Evolutionary conservation across 768 basidiomycete species (phyloP), one percentile per base, ranked within the genome.

Genomic region (Tylopilus subfusipes): DNA sequence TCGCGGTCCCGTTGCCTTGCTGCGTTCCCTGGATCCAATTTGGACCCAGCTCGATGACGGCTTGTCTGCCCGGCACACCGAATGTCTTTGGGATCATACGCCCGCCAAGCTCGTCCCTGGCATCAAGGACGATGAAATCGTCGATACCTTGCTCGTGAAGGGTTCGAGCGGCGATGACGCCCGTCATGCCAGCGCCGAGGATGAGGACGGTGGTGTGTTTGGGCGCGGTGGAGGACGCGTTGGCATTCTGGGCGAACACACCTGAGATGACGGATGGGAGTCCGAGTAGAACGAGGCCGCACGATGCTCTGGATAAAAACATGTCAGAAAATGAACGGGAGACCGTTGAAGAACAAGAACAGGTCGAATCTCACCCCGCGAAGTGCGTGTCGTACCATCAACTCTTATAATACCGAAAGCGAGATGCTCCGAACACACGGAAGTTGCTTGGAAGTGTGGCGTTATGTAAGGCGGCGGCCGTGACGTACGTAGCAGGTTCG

Each of bases 101-200:
- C 25, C 85, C 86, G 3, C 86, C 86, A 0, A 87, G 73, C 60
- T 80, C 78, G 21, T 63, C 52, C n/a, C 79, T 74, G 1, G 77
- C 86, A 52, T 88, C 86, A 21, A 88, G 62, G 44, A 88, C 74
- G 50, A 83, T 63, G 61, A 84, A 85, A 61, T 84, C 74, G n/a
- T 76, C 56, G 57, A 85, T 75, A 5, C 81, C 82, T 22, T 75
- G 69, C 44, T 77, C 67, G 43, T 83, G 75, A 9, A 86, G 72
- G 0, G 83, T 80, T 27, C 80, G 78, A 13, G 86, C 86, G 11
- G 85, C 84, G 33, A 83, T 82, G 19, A 86, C 71, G 11, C 86
- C 86, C 5, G 86, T 70, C 38, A 86, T 78, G 10, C 86, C 85
- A 30, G 83, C 85, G 5, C 86, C 86, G 24, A 86, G 75, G 48